Evolutionary conservation across 768 basidiomycete species (phyloP).

Genomic region (Termitomyces sp.): DNA sequence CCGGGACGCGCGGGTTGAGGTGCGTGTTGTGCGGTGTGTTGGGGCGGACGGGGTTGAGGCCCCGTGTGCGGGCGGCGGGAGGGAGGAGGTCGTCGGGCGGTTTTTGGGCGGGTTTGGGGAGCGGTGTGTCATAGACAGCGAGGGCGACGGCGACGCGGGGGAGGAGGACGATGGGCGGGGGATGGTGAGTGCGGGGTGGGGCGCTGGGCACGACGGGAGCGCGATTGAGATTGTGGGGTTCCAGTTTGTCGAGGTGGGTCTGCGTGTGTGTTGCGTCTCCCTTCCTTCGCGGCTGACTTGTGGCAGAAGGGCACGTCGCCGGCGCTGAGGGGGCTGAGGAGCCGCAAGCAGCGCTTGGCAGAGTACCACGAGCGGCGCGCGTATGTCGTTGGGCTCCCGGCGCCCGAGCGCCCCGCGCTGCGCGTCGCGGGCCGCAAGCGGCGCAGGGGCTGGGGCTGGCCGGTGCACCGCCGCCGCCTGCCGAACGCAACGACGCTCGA

Average conservation of each 20-base stretch:
- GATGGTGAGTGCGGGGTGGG: conserved; percentile 68
- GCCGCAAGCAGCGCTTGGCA: conserved; percentile 57
- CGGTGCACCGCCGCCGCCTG: conserved; percentile 20
- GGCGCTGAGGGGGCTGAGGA: conserved; percentile 45
- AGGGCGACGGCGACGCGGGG: conserved; percentile 18
- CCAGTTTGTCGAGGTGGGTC: conserved; percentile 56
- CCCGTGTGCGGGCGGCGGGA: too few relatives aligned
- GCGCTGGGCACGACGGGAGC: conserved; percentile 73
- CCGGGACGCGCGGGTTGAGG: conserved; percentile 33
- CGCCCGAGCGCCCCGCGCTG: background rate
- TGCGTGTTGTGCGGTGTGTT: conserved; percentile 33
- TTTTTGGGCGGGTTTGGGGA: conserved; percentile 42
- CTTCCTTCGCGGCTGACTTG: background rate
- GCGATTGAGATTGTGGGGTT: conserved; percentile 66
- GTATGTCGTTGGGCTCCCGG: conserved; percentile 34
- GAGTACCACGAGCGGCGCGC: conserved; percentile 62
- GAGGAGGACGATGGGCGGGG: conserved; percentile 46
- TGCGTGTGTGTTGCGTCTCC: background rate
- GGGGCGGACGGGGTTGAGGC: conserved; percentile 11
- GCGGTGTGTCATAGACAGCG: conserved; percentile 27
- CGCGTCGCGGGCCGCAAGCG: conserved; percentile 39
- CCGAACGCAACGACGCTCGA: conserved; percentile 37
- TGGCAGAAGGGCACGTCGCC: conserved; percentile 45
- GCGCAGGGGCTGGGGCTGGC: conserved; percentile 30
- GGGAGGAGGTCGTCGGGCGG: conserved; percentile 40